These are phyloP conservation scores for Sutorius eximius DNA, from an alignment of 1,284 basidiomycete genomes.

Conservation along the genomic window DNA sequence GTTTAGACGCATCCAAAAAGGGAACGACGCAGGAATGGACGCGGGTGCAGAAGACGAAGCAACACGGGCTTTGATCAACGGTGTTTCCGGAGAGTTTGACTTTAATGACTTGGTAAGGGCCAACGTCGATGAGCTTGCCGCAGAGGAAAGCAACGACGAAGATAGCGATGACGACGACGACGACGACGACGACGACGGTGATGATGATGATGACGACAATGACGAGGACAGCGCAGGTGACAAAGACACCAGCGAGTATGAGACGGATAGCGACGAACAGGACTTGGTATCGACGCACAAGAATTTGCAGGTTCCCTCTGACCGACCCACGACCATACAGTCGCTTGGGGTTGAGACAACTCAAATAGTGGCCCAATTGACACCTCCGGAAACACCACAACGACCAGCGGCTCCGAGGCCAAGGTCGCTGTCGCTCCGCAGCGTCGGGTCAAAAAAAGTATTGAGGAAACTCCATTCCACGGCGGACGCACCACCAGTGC, in stretches of 20 bases:
- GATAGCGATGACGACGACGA: conserved; percentile 45
- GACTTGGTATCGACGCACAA: conserved; percentile 38
- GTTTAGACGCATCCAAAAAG: conserved; percentile 61
- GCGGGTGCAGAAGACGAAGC: conserved; percentile 74
- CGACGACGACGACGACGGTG: conserved; percentile 40
- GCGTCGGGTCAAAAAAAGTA: conserved; percentile 43
- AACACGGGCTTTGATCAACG: conserved; percentile 75
- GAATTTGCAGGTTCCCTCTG: conserved; percentile 9
- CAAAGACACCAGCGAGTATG: conserved; percentile 44
- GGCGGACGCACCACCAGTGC: conserved; percentile 38
- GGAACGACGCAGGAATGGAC: conserved; percentile 39
- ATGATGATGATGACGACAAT: conserved; percentile 36
- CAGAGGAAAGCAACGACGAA: conserved; percentile 70
- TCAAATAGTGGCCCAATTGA: conserved; percentile 2
- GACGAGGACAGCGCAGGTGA: conserved; percentile 45
- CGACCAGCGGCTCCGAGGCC: conserved; percentile 25
- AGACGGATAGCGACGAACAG: conserved; percentile 36
- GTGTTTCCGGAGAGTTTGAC: conserved; percentile 76
- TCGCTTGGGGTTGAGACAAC: conserved; percentile 2
- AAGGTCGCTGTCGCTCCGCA: conserved; percentile 47
- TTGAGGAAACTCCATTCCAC: conserved; percentile 4
- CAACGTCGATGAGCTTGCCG: conserved; percentile 78
- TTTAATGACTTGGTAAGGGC: conserved; percentile 77
- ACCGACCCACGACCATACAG: neutral
- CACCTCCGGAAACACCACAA: neutral